Evolutionary conservation across 2,329 filamentous ascomycete species (phyloP).

Genomic region (Stagonosporopsis cucurbitacearum): DNA sequence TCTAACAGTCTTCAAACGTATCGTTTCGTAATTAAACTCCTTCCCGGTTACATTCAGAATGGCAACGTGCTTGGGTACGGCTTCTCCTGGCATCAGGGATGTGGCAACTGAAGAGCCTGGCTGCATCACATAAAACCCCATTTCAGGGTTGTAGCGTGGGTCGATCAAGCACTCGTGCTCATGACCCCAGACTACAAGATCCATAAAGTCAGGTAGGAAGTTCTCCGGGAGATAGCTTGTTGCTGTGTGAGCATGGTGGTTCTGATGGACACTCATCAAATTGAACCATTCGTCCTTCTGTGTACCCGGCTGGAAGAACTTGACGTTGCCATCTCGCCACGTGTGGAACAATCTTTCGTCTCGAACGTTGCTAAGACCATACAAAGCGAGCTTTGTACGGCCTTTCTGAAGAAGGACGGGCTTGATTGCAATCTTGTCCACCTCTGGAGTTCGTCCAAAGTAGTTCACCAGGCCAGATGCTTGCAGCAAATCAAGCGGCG

Average conservation of each 20-base stretch:
- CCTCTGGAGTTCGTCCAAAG: conserved; percentile 88
- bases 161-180: conserved; percentile 96
- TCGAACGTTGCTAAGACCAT: conserved; percentile 93
- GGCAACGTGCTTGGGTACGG: conserved; percentile 87
- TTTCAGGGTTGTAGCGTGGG: conserved; percentile 81
- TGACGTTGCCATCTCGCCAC: conserved; percentile 90
- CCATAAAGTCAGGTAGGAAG: conserved; percentile 88
- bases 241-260: conserved; percentile 88
- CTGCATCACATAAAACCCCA: conserved; percentile 94
- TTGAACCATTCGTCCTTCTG: conserved; percentile 96
- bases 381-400: conserved; percentile 87
- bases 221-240: conserved; percentile 95
- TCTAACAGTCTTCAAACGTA: conserved; percentile 84
- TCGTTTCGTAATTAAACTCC: conserved; percentile 78
- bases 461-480: conserved; percentile 94
- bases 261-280: conserved; percentile 92
- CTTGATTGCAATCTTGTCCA: conserved; percentile 91
- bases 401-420: conserved; percentile 94
- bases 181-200: conserved; percentile 95
- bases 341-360: conserved; percentile 95
- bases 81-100: conserved; percentile 87
- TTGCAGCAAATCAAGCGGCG: conserved; percentile 88
- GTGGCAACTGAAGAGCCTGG: conserved; percentile 96
- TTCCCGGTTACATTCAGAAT: conserved; percentile 84
- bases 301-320: conserved; percentile 83